Conservation (phyloP, 2,329 filamentous ascomycete species). For the Cladophialophora yegresii region DNA sequence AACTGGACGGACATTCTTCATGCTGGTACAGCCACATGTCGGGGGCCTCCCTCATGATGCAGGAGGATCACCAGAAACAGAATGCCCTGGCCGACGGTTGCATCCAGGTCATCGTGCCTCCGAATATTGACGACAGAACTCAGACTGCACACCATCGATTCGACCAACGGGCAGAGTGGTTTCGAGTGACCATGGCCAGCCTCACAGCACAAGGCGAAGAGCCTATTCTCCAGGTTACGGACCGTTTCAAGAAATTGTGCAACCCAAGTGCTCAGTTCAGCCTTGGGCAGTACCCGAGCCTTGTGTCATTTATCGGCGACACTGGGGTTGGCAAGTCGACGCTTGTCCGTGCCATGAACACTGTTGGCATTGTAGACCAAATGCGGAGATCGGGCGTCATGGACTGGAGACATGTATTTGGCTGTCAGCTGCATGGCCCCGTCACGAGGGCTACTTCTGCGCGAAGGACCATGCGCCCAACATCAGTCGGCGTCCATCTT, state of each 20-base stretch:
- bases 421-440: conserved; percentile 1
- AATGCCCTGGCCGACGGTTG: conserved; percentile 7
- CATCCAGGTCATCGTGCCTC: conserved; percentile 9
- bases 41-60: not conserved
- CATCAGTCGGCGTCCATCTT: conserved; percentile 9
- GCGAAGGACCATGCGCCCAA: not conserved
- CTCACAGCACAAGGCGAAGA: conserved; percentile 5
- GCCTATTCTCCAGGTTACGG: conserved; percentile 6
- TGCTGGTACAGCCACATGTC: conserved; percentile 10
- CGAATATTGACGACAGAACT: not conserved
- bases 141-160: conserved; percentile 3
- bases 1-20: conserved; percentile 4
- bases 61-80: conserved; percentile 4
- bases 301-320: conserved; percentile 8
- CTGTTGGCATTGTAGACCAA: conserved; percentile 5
- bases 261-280: conserved; percentile 7
- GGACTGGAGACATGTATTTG: conserved; percentile 10
- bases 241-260: conserved; percentile 13
- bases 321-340: conserved; percentile 9
- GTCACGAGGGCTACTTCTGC: conserved; percentile 3
- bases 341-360: conserved; percentile 9
- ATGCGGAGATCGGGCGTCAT: conserved; percentile 3
- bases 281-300: conserved; percentile 9
- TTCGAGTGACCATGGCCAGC: conserved; percentile 9
- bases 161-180: conserved; percentile 10